These are phyloP conservation scores for Microcyclosporella mali DNA, from an alignment of 2,329 filamentous ascomycete species.

Conservation along the genomic window DNA sequence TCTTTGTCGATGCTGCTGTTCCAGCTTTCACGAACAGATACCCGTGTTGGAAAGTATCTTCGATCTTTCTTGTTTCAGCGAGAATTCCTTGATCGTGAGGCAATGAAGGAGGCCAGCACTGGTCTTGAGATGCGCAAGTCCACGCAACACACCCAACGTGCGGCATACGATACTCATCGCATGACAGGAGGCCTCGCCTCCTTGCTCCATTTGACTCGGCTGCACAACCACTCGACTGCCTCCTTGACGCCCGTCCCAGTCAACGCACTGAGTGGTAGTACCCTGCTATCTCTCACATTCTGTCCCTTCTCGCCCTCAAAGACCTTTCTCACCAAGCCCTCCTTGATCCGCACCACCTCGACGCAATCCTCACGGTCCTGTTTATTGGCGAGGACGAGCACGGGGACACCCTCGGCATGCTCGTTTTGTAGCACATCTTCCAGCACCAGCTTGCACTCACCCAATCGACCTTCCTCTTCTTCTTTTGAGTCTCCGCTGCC, in stretches of 20 bases:
- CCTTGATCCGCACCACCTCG: constrained; percentile 95
- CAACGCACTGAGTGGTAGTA: constrained; percentile 86
- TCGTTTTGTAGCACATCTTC: constrained; percentile 83
- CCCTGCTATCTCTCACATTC: constrained; percentile 81
- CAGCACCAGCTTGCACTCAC: constrained; percentile 83
- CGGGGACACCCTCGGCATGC: constrained; percentile 83
- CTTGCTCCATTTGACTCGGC: constrained; percentile 92
- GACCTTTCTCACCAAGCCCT: constrained; percentile 88
- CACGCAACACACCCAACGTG: no score
- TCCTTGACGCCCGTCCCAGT: constrained; percentile 78
- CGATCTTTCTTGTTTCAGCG: no score
- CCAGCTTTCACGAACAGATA: no score
- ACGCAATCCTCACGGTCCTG: constrained; percentile 96
- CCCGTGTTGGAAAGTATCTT: no score
- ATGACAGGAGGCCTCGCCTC: constrained; percentile 86
- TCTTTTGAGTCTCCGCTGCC: constrained; percentile 18
- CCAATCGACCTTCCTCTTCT: constrained; percentile 54
- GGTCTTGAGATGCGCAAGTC: no score
- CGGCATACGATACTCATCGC: constrained; percentile 68
- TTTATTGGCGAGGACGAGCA: constrained; percentile 92
- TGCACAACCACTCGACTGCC: constrained; percentile 94
- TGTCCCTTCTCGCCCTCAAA: constrained; percentile 89
- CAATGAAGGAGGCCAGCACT: no score
- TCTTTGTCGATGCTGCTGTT: no score
- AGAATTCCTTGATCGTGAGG: no score